Percentiles rank a stretch among this genome's conserved stretches.
Conservation (phyloP, 164 flowering plant species). For the Stephania cephalantha region DNA sequence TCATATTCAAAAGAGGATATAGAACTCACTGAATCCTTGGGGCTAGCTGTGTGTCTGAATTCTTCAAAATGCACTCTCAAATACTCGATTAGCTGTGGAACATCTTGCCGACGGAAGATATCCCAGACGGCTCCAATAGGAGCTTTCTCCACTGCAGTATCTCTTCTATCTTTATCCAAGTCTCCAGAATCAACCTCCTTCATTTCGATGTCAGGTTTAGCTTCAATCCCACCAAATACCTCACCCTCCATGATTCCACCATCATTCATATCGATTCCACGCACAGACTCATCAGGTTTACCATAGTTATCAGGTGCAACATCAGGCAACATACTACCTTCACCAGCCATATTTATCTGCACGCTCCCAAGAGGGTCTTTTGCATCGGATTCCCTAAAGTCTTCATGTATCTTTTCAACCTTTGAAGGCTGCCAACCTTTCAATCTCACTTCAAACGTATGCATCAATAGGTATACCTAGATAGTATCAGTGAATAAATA, state of each 20-base stretch:
- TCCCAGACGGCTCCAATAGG: slow-evolving; percentile 72
- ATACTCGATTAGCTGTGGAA: slow-evolving; percentile 64
- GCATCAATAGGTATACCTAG: slow-evolving; percentile 81
- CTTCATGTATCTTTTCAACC: slow-evolving; percentile 30
- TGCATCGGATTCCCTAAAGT: slow-evolving; percentile 24
- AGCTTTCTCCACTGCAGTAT: slow-evolving; percentile 17
- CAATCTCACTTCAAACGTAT: slow-evolving; percentile 47
- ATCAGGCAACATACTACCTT: slow-evolving; percentile 30
- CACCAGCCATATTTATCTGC: slow-evolving; percentile 22
- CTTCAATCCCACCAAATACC: slow-evolving; percentile 15
- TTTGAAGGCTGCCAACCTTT: slow-evolving; percentile 36
- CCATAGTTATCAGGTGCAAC: slow-evolving; percentile 22
- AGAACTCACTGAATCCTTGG: slow-evolving; percentile 36
- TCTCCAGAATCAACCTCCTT: slow-evolving; percentile 22
- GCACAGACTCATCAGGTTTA: slow-evolving; percentile 22
- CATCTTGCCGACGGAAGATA: slow-evolving; percentile 79
- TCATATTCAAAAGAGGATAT: slow-evolving; percentile 1
- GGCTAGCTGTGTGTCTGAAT: slow-evolving; percentile 25
- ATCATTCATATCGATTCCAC: slow-evolving; percentile 19
- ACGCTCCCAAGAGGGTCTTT: slow-evolving; percentile 23
- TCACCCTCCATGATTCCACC: slow-evolving; percentile 37
- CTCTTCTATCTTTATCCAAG: slow-evolving; percentile 16
- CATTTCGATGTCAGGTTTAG: slow-evolving; percentile 23
- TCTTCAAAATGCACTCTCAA: slow-evolving; percentile 46
- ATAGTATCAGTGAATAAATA: slow-evolving; percentile 6